A percentile compares a stretch with the other conserved stretches of the same genome.
Conservation (phyloP, 345 rosid genomes). For the Gossypium longicalyx region DNA sequence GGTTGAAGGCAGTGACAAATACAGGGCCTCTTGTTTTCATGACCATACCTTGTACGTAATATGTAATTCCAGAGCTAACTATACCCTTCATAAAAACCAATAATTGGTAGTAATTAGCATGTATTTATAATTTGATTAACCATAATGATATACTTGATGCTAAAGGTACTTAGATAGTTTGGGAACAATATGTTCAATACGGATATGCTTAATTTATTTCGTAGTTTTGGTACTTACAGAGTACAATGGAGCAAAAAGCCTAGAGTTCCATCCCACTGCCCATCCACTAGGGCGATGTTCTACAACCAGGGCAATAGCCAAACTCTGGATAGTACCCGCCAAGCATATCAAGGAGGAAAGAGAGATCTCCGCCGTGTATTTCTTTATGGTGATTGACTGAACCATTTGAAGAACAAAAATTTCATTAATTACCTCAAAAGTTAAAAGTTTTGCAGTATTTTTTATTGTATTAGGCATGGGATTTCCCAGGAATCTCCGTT, state of each 20-base stretch:
- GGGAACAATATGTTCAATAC: not conserved
- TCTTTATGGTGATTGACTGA: slow-evolving; percentile 59
- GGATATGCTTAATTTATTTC: too few relatives aligned
- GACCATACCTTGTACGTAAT: slow-evolving; percentile 74
- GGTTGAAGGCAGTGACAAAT: slow-evolving; percentile 75
- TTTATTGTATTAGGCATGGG: not conserved
- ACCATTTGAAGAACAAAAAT: not conserved
- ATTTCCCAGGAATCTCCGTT: not conserved
- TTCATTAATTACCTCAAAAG: slow-evolving; percentile 39
- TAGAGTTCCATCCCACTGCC: slow-evolving; percentile 66
- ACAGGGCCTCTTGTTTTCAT: slow-evolving; percentile 71
- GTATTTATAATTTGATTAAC: not conserved
- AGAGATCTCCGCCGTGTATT: slow-evolving; percentile 58
- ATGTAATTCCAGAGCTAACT: slow-evolving; percentile 60
- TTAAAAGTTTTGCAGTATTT: slow-evolving; percentile 8
- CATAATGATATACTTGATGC: not conserved
- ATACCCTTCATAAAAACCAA: slow-evolving; percentile 39
- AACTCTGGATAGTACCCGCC: slow-evolving; percentile 56
- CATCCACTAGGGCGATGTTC: slow-evolving; percentile 51
- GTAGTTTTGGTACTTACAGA: slow-evolving; percentile 25
- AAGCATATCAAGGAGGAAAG: slow-evolving; percentile 60
- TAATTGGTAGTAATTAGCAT: not conserved
- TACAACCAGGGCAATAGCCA: slow-evolving; percentile 36
- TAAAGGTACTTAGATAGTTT: not conserved
- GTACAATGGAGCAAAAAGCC: slow-evolving; percentile 67